A percentile compares a stretch with the other conserved stretches of the same genome.
Evolutionary conservation across 768 basidiomycete genomes (phyloP).

Genomic region (Phylloporus rhodoxanthus): DNA sequence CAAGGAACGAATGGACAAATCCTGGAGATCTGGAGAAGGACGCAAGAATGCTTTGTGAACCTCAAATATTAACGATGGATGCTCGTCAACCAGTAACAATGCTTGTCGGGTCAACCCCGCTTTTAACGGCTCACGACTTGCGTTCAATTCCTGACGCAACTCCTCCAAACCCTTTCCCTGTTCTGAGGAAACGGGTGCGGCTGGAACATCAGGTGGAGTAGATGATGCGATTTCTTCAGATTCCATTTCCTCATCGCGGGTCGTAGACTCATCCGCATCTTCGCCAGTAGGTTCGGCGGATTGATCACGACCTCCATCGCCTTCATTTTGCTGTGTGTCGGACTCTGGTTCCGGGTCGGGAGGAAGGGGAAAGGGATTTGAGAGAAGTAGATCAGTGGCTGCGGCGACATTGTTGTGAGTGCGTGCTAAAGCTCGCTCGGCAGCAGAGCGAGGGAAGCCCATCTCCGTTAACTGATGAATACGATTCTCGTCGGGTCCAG

Average conservation of each 20-base stretch:
- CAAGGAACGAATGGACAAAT: conserved; percentile 62
- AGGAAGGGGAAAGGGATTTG: conserved; percentile 72
- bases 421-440: conserved; percentile 75
- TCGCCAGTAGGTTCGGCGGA: conserved; percentile 28
- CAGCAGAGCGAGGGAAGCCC: conserved; percentile 92
- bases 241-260: conserved; percentile 27
- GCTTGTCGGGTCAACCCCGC: conserved; percentile 62
- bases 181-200: conserved; percentile 10
- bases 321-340: conserved; percentile 16
- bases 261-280: conserved; percentile 18
- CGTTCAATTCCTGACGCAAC: conserved; percentile 60
- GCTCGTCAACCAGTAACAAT: conserved; percentile 76
- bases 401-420: conserved; percentile 84
- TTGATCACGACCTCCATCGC: conserved; percentile 16
- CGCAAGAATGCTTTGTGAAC: conserved; percentile 77
- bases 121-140: conserved; percentile 59
- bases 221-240: conserved; percentile 17
- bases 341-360: conserved; percentile 49
- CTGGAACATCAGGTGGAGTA: conserved; percentile 14
- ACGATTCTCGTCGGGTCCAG: conserved; percentile 67
- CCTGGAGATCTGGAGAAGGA: conserved; percentile 50
- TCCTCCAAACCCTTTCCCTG: conserved; percentile 49
- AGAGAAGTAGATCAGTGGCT: conserved; percentile 82
- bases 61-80: conserved; percentile 85
- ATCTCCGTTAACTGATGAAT: conserved; percentile 87